These are phyloP conservation scores for Podospora pseudocomata DNA, from an alignment of 495 filamentous ascomycete genomes.

Conservation along the genomic window DNA sequence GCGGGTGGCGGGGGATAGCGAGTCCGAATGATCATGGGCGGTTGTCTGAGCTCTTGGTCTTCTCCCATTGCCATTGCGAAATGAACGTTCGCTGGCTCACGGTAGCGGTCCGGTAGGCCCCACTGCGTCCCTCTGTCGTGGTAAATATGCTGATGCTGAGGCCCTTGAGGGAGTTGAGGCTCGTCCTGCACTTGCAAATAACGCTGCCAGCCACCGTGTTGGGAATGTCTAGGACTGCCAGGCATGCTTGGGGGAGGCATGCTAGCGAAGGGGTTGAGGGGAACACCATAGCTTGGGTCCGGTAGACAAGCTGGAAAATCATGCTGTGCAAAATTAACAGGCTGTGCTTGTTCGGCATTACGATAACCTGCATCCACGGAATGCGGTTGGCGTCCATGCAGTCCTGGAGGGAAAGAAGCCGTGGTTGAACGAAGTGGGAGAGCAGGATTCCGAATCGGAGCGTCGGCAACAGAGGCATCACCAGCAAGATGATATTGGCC, in stretches of 20 bases:
- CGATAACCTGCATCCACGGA: background rate
- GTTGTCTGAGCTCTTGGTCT: background rate
- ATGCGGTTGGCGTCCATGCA: background rate
- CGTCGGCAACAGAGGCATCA: background rate
- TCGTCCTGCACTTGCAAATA: background rate
- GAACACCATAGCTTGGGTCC: background rate
- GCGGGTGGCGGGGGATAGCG: background rate
- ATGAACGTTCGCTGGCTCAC: background rate
- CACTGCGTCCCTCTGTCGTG: background rate
- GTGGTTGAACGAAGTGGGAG: background rate
- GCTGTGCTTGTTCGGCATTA: background rate
- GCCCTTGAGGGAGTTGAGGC: background rate
- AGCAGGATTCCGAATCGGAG: background rate
- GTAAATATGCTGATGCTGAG: background rate
- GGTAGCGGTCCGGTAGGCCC: background rate
- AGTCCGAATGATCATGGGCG: background rate
- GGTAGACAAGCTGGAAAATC: background rate
- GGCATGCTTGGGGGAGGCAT: background rate
- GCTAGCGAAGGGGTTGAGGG: background rate
- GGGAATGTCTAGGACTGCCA: background rate
- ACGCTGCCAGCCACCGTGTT: background rate
- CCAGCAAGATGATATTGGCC: background rate
- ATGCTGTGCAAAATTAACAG: background rate
- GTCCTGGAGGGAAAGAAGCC: background rate
- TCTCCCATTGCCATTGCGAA: background rate